Base-by-base conservation (phyloP, 148 eudicot species). In the Rhododendron molle region DNA sequence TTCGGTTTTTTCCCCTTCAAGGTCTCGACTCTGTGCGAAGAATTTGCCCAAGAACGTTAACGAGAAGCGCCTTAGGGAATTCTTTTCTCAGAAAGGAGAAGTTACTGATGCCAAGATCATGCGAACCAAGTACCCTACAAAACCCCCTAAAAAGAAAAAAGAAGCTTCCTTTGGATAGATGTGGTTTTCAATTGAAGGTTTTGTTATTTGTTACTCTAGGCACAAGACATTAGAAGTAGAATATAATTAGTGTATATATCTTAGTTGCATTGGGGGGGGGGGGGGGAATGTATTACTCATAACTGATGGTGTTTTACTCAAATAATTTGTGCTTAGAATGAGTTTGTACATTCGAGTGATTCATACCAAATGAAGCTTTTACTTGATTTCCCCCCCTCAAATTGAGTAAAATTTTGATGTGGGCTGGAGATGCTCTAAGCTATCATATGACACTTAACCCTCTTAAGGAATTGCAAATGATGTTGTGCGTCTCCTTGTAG, bases 81-180 rank as follows among this genome's bases (percentile, higher is more conserved):
- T 92, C 81, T 97, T 97, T 85, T 93, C 98, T 23, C 90, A 89
- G 89, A 97, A 90, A 88, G 99, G 99, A 81, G 95, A 95, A 89
- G 98, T 97, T 13, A 97, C 99, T 1, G 99, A 97, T 92, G 94
- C 92, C 81, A 97, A 92, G 92, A 91, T 97, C 43, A 97, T 94
- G 89, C 96, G 96, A 54, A 95, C 95, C 82, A 90, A 85, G 98
- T 95, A 87, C 34, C 4, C 21, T 52, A 44, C 67, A 44, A 54
- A 80, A 9, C 32, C 38, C 23, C 34, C 8, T 16, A 26, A n/a
- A 67, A 52, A 15, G 3, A 3, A 54, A 54, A 16, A 54, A 44
- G 8, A 67, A 71, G 38, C 38, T 71, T 32, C 76, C 76, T 71
- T 71, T 12, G 36, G 38, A 71, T 71, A 28, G 76, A 28, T 71